Percentiles rank a stretch among this genome's conserved stretches.
phyloP scores from a whole-genome alignment of 768 basidiomycete species.

The Russula abietina region DNA sequence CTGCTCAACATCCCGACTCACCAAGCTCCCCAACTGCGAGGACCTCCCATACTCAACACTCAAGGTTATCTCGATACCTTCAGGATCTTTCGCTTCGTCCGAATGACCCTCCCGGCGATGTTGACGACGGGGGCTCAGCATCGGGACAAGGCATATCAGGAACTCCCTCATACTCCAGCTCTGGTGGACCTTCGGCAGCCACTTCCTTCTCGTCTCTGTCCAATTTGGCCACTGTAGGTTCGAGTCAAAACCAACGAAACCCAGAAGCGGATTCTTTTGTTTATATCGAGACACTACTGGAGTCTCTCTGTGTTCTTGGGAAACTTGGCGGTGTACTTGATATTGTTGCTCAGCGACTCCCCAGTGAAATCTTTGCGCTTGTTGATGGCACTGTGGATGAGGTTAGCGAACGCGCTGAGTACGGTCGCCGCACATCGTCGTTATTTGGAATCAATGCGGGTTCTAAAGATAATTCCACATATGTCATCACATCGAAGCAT shows the following conservation, averaged over 20 bases:
- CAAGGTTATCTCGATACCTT: slow-evolving; percentile 57
- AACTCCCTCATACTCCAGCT: slow-evolving; percentile 22
- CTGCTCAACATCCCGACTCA: slow-evolving; percentile 28
- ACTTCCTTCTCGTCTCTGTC: slow-evolving; percentile 24
- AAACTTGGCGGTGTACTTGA: slow-evolving; percentile 83
- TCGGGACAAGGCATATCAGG: slow-evolving; percentile 24
- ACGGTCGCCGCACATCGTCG: slow-evolving; percentile 49
- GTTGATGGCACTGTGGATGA: slow-evolving; percentile 87
- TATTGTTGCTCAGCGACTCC: slow-evolving; percentile 72
- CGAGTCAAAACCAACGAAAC: slow-evolving; percentile 38
- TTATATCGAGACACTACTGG: slow-evolving; percentile 88
- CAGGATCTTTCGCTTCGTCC: slow-evolving; percentile 60
- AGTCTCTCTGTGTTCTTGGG: slow-evolving; percentile 88
- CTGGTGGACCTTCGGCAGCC: slow-evolving; percentile 23
- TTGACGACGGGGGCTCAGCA: slow-evolving; percentile 37
- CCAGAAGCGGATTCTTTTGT: slow-evolving; percentile 91
- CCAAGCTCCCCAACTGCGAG: slow-evolving; percentile 38
- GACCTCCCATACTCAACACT: slow-evolving; percentile 38
- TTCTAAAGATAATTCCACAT: slow-evolving; percentile 39
- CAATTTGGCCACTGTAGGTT: slow-evolving; percentile 16
- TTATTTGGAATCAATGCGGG: slow-evolving; percentile 28
- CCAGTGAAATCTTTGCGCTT: slow-evolving; percentile 75
- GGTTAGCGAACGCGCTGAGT: slow-evolving; percentile 85
- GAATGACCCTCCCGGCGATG: slow-evolving; percentile 71
- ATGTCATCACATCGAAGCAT: slow-evolving; percentile 39